Percentiles rank a stretch among this genome's conserved stretches.
phyloP scores from a whole-genome alignment of 805 yeast genomes.

The Metschnikowia picachoensis region DNA sequence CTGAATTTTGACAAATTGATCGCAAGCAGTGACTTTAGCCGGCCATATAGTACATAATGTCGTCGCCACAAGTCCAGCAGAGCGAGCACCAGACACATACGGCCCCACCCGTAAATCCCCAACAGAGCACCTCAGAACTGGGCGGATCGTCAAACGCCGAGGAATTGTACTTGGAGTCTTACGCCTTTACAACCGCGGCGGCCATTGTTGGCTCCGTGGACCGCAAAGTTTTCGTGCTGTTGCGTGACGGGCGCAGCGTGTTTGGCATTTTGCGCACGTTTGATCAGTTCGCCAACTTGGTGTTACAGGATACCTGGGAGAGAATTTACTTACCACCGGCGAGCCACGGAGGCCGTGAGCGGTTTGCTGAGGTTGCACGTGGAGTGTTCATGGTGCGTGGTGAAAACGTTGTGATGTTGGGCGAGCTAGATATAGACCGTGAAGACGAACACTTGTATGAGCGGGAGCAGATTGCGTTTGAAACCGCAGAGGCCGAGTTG shows the following conservation, averaged over 20 bases:
- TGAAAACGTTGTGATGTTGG: slow-evolving; percentile 90
- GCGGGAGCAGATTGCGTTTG: slow-evolving; percentile 57
- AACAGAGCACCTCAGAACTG: slow-evolving; percentile 4
- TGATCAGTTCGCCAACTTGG: slow-evolving; percentile 92
- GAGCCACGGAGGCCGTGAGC: slow-evolving; percentile 36
- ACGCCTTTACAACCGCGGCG: slow-evolving; percentile 84
- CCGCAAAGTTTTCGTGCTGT: slow-evolving; percentile 72
- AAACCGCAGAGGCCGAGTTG: slow-evolving; percentile 51
- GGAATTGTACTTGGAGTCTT: slow-evolving; percentile 69
- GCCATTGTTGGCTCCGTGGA: slow-evolving; percentile 87
- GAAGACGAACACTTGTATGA: slow-evolving; percentile 67
- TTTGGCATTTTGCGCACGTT: slow-evolving; percentile 91
- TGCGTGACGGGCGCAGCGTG: slow-evolving; percentile 85
- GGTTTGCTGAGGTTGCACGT: slow-evolving; percentile 70
- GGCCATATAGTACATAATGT: background rate
- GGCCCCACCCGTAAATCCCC: background rate
- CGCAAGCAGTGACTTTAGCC: too few species aligned
- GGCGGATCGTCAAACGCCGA: slow-evolving; percentile 36
- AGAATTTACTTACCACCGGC: slow-evolving; percentile 58
- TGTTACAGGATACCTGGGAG: slow-evolving; percentile 86
- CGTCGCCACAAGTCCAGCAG: background rate
- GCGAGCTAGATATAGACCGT: slow-evolving; percentile 85
- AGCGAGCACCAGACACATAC: background rate
- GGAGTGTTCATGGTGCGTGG: slow-evolving; percentile 92
- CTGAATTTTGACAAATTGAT: too few species aligned